Percentiles rank a stretch among this genome's conserved stretches.
Evolutionary conservation across 2,329 filamentous ascomycete genomes (phyloP).

Genomic region (Sporothrix curviconia): DNA sequence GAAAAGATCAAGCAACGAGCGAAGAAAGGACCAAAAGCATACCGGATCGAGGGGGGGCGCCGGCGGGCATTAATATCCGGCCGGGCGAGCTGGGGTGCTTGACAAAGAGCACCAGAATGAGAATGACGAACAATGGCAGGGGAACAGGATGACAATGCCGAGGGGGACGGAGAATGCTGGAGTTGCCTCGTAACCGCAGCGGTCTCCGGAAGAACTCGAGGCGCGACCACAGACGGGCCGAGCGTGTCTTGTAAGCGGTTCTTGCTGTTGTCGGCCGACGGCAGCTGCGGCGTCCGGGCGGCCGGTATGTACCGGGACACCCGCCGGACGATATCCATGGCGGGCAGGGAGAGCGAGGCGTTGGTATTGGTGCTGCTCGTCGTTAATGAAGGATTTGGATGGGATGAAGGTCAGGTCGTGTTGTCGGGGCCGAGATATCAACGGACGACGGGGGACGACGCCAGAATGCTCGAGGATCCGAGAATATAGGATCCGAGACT

Average conservation of each 20-base stretch:
- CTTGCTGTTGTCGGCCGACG: constrained; percentile 49
- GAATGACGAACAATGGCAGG: constrained; percentile 80
- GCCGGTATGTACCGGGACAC: constrained; percentile 45
- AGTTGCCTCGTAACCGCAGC: constrained; percentile 84
- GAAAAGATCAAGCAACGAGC: not conserved
- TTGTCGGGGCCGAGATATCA: not conserved
- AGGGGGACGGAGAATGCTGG: constrained; percentile 86
- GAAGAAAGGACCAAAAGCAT: constrained; percentile 29
- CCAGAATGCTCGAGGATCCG: not conserved
- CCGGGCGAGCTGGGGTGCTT: constrained; percentile 78
- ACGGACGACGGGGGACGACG: not conserved
- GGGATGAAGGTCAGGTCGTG: not conserved
- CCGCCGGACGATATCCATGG: constrained; percentile 54
- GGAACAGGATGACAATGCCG: constrained; percentile 87
- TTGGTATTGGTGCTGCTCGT: too few relatives aligned
- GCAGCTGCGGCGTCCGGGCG: constrained; percentile 37
- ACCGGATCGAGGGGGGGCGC: constrained; percentile 89
- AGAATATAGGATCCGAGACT: not conserved
- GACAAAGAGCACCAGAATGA: constrained; percentile 85
- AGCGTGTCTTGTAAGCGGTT: constrained; percentile 31
- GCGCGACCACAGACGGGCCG: constrained; percentile 37
- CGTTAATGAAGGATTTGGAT: not conserved
- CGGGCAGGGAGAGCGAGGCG: not conserved
- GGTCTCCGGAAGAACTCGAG: constrained; percentile 80
- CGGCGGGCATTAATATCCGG: constrained; percentile 78